Evolutionary conservation across 192 early-diverging fungal genomes (phyloP).

Genomic region (Haplosporangium gracile): DNA sequence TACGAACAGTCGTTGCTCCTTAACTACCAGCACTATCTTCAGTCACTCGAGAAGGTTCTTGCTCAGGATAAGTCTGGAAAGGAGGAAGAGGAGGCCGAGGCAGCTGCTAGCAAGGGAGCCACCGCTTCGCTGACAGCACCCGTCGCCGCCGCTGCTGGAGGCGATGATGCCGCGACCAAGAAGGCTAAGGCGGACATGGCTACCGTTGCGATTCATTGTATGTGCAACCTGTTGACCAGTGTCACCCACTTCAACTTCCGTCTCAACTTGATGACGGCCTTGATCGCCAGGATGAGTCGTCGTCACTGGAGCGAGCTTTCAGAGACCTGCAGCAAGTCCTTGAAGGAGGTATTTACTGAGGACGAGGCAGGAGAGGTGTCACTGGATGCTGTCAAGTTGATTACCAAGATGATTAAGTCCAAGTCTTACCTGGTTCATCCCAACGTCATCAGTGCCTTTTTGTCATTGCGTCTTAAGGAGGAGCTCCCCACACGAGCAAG

Average conservation of each 20-base stretch:
- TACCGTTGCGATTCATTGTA: constrained; percentile 79
- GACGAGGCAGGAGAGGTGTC: constrained; percentile 91
- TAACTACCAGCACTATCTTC: constrained; percentile 89
- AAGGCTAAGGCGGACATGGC: constrained; percentile 54
- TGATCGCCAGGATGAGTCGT: constrained; percentile 83
- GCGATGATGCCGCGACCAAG: constrained; percentile 20
- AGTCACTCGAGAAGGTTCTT: constrained; percentile 72
- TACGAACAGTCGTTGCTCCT: constrained; percentile 86
- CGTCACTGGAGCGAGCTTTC: constrained; percentile 65
- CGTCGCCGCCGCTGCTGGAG: constrained; percentile 19
- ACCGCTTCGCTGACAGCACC: constrained; percentile 42
- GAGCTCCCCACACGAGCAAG: constrained; percentile 75
- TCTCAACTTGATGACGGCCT: constrained; percentile 85
- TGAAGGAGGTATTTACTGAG: constrained; percentile 82
- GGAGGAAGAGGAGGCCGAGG: constrained; percentile 38
- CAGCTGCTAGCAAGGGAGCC: neutral
- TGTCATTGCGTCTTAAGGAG: constrained; percentile 86
- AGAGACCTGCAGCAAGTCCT: constrained; percentile 79
- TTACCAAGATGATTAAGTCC: constrained; percentile 88
- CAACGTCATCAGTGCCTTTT: constrained; percentile 79
- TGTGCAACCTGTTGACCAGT: constrained; percentile 84
- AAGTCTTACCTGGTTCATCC: constrained; percentile 80
- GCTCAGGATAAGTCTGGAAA: constrained; percentile 39
- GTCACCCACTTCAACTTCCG: constrained; percentile 98
- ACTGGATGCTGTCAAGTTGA: constrained; percentile 88